Base-by-base conservation (phyloP, 768 basidiomycete genomes). In the Boletus sp. region DNA sequence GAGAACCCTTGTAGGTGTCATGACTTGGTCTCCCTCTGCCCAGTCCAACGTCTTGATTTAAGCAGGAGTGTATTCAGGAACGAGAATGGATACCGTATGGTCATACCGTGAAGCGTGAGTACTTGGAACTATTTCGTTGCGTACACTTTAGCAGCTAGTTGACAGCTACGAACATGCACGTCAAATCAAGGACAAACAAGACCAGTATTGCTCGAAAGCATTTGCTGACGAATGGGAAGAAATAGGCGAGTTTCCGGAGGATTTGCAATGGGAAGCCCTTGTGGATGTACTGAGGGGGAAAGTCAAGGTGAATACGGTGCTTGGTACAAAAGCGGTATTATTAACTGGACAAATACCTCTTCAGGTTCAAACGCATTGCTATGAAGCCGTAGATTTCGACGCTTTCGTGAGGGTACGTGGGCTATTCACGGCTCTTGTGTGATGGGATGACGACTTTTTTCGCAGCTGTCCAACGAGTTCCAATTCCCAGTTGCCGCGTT, bases 391-490 rank as follows among this genome's bases (percentile, higher is more conserved):
- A 6, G 87, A 90, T 70, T 68, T 89, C n/a, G 86, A 89, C 51
- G 78, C 75, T 32, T 78, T 88, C 41, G 80, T 88, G 55, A 77
- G 88, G 51, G 86, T 86, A 67, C 11, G 83, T 68, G 5, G n/a
- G 32, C 36, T 17, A 10, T 36, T 30, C 1, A 8, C 10, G 8
- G 20, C 15, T 29, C 12, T 51, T 7, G 2, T 10, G 5, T 11
- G 17, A 32, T 30, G 8, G 18, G 29, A 39, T 18, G 3, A 7
- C 47, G 20, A 57, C 40, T 7, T 32, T 11, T 6, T 39, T 54
- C 5, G 3, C 54, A 90, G 79, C 76, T 92, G 4, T 83, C 89
- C 10, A 90, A 92, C 70, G 90, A 93, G 60, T 93, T 92, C 76
- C 75, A 89, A 58, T 90, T 90, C 72, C 81, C 85, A 0, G 75